phyloP scores from a whole-genome alignment of 2,329 filamentous ascomycete species.

The Aschersonia sp. region DNA sequence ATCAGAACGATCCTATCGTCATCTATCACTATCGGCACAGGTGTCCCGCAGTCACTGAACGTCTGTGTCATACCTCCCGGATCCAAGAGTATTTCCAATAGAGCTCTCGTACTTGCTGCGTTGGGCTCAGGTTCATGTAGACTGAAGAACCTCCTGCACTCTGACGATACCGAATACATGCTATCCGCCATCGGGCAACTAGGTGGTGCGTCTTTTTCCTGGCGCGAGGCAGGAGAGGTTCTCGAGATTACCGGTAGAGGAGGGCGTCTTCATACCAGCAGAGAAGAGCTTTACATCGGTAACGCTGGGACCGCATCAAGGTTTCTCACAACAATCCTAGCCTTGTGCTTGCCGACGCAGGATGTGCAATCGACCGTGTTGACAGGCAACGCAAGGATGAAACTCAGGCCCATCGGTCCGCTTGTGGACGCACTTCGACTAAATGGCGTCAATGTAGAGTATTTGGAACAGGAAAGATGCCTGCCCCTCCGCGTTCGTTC shows the following conservation, averaged over 20 bases:
- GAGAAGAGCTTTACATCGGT: conserved; percentile 73
- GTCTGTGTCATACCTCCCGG: conserved; percentile 79
- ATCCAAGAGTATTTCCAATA: conserved; percentile 95
- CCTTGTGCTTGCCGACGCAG: conserved; percentile 56
- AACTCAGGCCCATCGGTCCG: conserved; percentile 82
- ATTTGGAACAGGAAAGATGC: conserved; percentile 70
- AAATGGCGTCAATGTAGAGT: conserved; percentile 80
- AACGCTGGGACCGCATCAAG: conserved; percentile 94
- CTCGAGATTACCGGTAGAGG: conserved; percentile 82
- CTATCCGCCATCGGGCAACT: conserved; percentile 76
- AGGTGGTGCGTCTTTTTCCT: conserved; percentile 75
- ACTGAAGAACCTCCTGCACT: conserved; percentile 86
- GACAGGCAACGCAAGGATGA: conserved; percentile 93
- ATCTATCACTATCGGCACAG: conserved; percentile 58
- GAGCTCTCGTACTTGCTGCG: conserved; percentile 84
- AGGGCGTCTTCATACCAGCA: conserved; percentile 65
- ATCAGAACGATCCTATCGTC: conserved; percentile 76
- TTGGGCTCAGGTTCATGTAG: conserved; percentile 75
- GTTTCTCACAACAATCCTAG: conserved; percentile 84
- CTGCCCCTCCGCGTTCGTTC: conserved; percentile 74
- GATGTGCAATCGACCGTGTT: conserved; percentile 55
- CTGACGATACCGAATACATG: conserved; percentile 96
- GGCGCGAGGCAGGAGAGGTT: conserved; percentile 89
- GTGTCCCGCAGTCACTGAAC: conserved; percentile 48
- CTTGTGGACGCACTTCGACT: conserved; percentile 77